phyloP scores from a whole-genome alignment of 805 yeast species.

The Zygoascus flipseniorum region DNA sequence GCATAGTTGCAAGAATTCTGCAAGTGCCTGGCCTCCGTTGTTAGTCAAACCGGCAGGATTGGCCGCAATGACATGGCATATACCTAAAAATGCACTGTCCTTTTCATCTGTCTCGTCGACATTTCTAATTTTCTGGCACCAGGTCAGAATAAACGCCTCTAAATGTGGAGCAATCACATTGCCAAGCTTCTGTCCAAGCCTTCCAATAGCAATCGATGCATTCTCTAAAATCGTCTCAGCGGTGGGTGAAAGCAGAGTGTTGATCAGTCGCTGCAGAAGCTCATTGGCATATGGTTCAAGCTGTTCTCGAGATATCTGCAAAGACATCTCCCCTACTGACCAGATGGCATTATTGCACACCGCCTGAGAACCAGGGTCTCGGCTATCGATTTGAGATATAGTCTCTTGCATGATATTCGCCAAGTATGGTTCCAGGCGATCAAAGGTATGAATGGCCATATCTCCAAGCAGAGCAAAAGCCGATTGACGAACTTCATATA shows the following conservation, averaged over 20 bases:
- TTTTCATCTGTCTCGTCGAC: slow-evolving; percentile 80
- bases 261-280: slow-evolving; percentile 48
- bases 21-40: slow-evolving; percentile 34
- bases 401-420: slow-evolving; percentile 34
- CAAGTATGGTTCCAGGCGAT: slow-evolving; percentile 29
- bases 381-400: slow-evolving; percentile 47
- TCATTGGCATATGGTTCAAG: slow-evolving; percentile 43
- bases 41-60: slow-evolving; percentile 58
- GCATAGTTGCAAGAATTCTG: slow-evolving; percentile 50
- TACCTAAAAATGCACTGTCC: slow-evolving; percentile 78
- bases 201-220: slow-evolving; percentile 81
- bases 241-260: slow-evolving; percentile 42
- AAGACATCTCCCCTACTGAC: slow-evolving; percentile 82
- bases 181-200: slow-evolving; percentile 63
- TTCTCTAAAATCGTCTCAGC: slow-evolving; percentile 71
- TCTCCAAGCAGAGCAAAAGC: slow-evolving; percentile 90
- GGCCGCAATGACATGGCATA: slow-evolving; percentile 56
- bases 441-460: slow-evolving; percentile 55
- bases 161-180: slow-evolving; percentile 51
- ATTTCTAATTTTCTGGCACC: slow-evolving; percentile 64
- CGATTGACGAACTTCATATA: slow-evolving; percentile 86
- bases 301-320: slow-evolving; percentile 41
- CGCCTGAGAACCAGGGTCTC: slow-evolving; percentile 54
- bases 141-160: slow-evolving; percentile 47
- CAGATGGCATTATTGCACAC: slow-evolving; percentile 87